Conservation (phyloP, 176 grass and related monocot species). For the Elaeis guineensis region DNA sequence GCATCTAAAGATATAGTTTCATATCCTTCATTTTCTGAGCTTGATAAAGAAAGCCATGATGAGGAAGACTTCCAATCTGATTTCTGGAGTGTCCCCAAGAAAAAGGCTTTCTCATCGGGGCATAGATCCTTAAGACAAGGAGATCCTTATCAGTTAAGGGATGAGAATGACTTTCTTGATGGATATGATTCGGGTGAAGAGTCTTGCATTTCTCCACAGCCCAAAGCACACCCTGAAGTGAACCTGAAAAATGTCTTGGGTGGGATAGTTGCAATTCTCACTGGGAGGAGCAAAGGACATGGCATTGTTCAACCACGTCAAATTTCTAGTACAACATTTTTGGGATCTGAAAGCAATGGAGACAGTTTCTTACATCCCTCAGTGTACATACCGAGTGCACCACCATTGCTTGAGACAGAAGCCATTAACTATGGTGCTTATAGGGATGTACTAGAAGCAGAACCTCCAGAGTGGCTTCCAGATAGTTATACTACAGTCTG, state of each 20-base stretch:
- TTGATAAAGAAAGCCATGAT: constrained; percentile 13
- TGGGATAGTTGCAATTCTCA: constrained; percentile 51
- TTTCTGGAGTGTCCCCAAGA: constrained; percentile 20
- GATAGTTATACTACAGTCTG: constrained; percentile 63
- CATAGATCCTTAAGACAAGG: constrained; percentile 25
- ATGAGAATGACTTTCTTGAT: constrained; percentile 26
- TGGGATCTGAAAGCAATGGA: constrained; percentile 48
- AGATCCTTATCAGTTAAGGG: constrained; percentile 7
- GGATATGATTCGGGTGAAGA: constrained; percentile 30
- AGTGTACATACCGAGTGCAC: constrained; percentile 72
- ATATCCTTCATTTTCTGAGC: constrained; percentile 40
- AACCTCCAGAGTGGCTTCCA: constrained; percentile 80
- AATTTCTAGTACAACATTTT: constrained; percentile 50
- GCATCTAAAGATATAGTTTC: constrained; percentile 23
- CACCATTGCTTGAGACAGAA: constrained; percentile 55
- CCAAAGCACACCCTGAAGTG: constrained; percentile 32
- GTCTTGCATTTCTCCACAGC: constrained; percentile 17
- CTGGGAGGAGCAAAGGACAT: constrained; percentile 20
- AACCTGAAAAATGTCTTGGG: constrained; percentile 56
- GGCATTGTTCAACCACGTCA: constrained; percentile 21
- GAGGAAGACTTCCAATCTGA: constrained; percentile 40
- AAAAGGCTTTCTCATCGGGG: constrained; percentile 24
- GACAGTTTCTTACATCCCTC: constrained; percentile 62
- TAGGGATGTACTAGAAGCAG: constrained; percentile 50
- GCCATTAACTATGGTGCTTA: constrained; percentile 41